Conservation (phyloP, 345 rosid genomes). For the Cardamine chenopodiifolia region DNA sequence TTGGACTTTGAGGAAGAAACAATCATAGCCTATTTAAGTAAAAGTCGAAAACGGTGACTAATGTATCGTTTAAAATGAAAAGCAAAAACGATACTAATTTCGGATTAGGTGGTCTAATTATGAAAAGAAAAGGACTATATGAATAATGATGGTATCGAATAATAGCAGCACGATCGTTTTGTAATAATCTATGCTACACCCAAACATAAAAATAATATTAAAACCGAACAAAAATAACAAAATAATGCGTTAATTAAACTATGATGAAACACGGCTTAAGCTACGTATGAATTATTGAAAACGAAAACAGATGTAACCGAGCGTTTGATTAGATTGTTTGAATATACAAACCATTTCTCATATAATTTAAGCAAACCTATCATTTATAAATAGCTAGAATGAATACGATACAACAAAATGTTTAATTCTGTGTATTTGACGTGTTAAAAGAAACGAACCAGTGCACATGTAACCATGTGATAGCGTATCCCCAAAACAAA, state of each 20-base stretch:
- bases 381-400: not conserved
- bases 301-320: not conserved
- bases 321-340: not conserved
- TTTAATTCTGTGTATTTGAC: constrained; percentile 22
- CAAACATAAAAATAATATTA: not conserved
- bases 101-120: constrained; percentile 30
- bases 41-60: not conserved
- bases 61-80: not conserved
- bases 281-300: not conserved
- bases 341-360: not conserved
- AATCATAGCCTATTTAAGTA: not conserved
- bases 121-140: constrained; percentile 25
- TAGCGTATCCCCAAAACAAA: constrained; percentile 21
- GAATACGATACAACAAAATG: constrained; percentile 2
- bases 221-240: not conserved
- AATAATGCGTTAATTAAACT: no score
- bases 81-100: not conserved
- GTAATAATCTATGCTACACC: not conserved
- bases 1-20: not conserved
- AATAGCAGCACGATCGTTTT: constrained; percentile 29
- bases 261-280: constrained; percentile 22
- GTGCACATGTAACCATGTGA: constrained; percentile 45
- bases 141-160: constrained; percentile 24
- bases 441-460: constrained; percentile 39
- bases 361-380: not conserved